Evolutionary conservation across 2,329 filamentous ascomycete species (phyloP), one percentile per base, ranked within the genome.

Genomic region (Thermothelomyces thermophilus): DNA sequence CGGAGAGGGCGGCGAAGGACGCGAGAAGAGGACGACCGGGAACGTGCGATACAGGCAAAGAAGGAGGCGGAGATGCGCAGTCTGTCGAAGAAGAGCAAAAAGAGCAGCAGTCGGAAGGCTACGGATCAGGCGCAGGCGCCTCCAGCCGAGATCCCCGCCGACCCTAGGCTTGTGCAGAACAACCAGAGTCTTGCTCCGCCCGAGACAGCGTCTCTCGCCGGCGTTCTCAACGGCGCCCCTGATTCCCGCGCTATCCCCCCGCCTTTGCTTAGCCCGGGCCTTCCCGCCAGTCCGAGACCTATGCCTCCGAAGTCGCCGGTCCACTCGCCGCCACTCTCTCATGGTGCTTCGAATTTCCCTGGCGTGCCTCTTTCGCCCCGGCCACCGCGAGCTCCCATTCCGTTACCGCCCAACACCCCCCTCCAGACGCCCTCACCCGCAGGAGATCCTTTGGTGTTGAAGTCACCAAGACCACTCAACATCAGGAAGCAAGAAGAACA

Each of bases 11-110:
- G 90, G 52, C 77, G 88, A 59, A 88, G 86, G 66, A 95, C 90
- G 2, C 79, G 90, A 46, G 89, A 91, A 64, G 88, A 95, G 54
- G 90, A 96, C 61, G 89, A 96, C 58, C 76, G 77, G 48, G 79
- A 88, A 48, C 81, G 90, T 41, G 87, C 91, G 63, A 73, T 81
- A 13, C 66, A 83, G n/a, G 80, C 78, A 1, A 64, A 78, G 41
- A 76, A 82, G 61, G 83, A 90, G 60, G 79, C 84, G 11, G 84
- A 88, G 61, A 74, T 77, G 24, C 77, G 84, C 51, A 90, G 86
- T 65, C 70, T 80, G 26, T 90, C 87, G 0, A 87, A 86, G 64
- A 88, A 86, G 73, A 83, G 76, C 65, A 83, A 77, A 63, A 74
- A 72, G 56, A 72, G 70, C 52, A 50, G 73, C 58, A 75, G 72